Base-by-base conservation (phyloP, 352 stramenopile species). In the Ophiocytium majus region DNA sequence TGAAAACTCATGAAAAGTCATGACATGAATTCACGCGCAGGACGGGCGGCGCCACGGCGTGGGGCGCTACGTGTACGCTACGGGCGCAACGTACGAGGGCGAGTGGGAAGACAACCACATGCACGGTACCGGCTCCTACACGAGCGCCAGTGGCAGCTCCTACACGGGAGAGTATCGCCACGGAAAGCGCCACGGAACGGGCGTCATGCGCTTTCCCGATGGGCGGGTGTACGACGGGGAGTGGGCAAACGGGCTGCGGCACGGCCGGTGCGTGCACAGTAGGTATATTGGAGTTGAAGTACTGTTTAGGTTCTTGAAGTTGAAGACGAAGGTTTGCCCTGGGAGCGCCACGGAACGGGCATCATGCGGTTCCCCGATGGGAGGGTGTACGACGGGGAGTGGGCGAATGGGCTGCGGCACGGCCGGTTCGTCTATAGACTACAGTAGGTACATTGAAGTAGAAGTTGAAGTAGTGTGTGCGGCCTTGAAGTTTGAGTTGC, bases 1-100 rank as follows among this genome's bases (percentile, higher is more conserved):
- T 66, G n/a, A 19, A 66, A 66, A 23, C n/a, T 66, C 19, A 66
- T 66, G 19, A n/a, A n/a, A n/a, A n/a, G n/a, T n/a, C n/a, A n/a
- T n/a, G n/a, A n/a, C n/a, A n/a, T n/a, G 63, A 84, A n/a, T 82
- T 79, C 74, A 9, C 86, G 81, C 34, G 80, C 82, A 64, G 85
- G 94, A 94, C 57, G 92, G 92, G 63, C 93, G 93, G 71, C 91
- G 92, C 36, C 95, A 96, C 81, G 93, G 94, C 36, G 93, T 94
- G 63, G 93, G 94, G 1, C 86, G 82, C 28, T 95, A 94, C 94
- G 75, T 87, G 85, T 66, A 90, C 90, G 34, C 93, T 88, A 80
- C 91, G 88, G 66, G 93, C 92, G 57, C 86, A 49, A 81, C 88
- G 36, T 96, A 95, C 86, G 87, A 93, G 33, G 94, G 94, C 37